Evolutionary conservation across 495 filamentous ascomycete genomes (phyloP), one percentile per base, ranked within the genome.

Genomic region (Lasiosphaeria ovina): DNA sequence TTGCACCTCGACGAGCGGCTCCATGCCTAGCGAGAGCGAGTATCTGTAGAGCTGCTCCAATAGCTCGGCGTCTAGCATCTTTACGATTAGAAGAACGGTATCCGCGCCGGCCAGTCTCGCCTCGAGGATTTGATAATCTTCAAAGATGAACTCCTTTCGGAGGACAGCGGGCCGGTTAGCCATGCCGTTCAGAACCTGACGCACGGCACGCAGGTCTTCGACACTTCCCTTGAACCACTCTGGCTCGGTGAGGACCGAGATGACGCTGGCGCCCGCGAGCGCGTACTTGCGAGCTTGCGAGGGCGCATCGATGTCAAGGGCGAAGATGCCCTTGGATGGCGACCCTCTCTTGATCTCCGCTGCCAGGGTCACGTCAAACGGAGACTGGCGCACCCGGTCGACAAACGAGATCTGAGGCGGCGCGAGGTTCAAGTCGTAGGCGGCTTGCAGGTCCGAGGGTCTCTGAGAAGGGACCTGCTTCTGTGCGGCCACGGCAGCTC

Each of bases 181-280:
- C 84, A 98, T 90, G 10, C 89, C 90, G 63, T 92, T 87, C 14
- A 99, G 78, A 48, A 89, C 91, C 71, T 92, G 90, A 11, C 94
- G 86, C 34, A 97, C 94, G 56, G 88, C 84, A 50, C 91, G 87
- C 40, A 99, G 78, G 70, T 99, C 94, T 55, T 99, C 94, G 55
- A 98, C 91, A 63, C 88, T 93, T 35, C 94, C 94, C 74, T 97
- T 98, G 78, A 99, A 99, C 92, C 92, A 99, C 66, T 97, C 88
- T 0, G 94, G 94, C 74, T 99, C 94, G 0, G 94, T 99, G 55
- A 99, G 84, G 11, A 99, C 95, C 10, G 93, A 97, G 65, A 98
- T 98, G 35, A 95, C 89, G 65, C 93, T 97, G 33, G 94, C 95
- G 24, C 94, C 95, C 12, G 95, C 92, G 7, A 92, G 83, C 11